Conservation (phyloP, 257 asterid species). For the Jaltomata sinuosa region DNA sequence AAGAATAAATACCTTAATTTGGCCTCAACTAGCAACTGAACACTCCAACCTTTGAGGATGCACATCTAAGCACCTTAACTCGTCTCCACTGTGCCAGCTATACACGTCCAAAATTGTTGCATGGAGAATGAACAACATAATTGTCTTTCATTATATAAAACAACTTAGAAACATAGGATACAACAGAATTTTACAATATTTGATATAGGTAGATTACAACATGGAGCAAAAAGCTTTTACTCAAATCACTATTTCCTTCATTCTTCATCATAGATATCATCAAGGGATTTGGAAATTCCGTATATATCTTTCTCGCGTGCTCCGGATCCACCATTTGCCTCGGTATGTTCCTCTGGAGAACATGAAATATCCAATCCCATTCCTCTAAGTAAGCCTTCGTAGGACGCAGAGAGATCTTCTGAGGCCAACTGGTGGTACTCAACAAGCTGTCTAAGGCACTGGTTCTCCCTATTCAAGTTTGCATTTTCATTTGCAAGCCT, state of each 20-base stretch:
- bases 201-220: not conserved
- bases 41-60: too few species aligned
- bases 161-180: not conserved
- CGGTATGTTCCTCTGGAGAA: slow-evolving; percentile 16
- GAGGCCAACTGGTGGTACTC: slow-evolving; percentile 89
- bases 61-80: too few species aligned
- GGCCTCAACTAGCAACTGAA: too few species aligned
- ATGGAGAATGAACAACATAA: not conserved
- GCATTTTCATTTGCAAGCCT: slow-evolving; percentile 84
- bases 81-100: too few species aligned
- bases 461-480: slow-evolving; percentile 74
- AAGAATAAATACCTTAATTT: too few species aligned
- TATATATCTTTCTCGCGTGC: slow-evolving; percentile 10
- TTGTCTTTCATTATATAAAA: not conserved
- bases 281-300: slow-evolving; percentile 43
- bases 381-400: slow-evolving; percentile 60
- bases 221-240: not conserved
- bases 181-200: not conserved
- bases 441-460: slow-evolving; percentile 73
- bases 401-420: slow-evolving; percentile 82
- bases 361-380: slow-evolving; percentile 55
- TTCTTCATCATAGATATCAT: slow-evolving; percentile 51
- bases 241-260: not conserved
- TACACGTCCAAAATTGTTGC: too few species aligned
- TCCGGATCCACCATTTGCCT: not conserved